Conservation (phyloP, 1,139 yeast genomes). For the Yamadazyma conglobata region DNA sequence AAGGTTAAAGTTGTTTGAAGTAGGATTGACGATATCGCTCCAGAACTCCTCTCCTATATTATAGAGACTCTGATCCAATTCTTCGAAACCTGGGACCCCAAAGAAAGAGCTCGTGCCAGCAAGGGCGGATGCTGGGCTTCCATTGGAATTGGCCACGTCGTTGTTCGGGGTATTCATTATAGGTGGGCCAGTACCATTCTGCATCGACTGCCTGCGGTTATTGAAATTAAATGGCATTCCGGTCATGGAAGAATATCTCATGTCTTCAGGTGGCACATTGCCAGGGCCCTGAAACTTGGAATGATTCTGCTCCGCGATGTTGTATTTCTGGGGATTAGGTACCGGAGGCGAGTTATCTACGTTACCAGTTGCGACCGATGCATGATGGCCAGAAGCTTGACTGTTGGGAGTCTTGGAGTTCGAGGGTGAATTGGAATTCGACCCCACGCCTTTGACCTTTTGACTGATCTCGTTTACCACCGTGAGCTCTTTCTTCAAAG, state of each 20-base stretch:
- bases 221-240: too few species aligned
- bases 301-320: neutral
- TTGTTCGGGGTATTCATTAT: neutral
- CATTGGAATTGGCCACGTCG: neutral
- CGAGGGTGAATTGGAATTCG: constrained; percentile 6
- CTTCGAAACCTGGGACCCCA: constrained; percentile 15
- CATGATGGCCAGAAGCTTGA: too few species aligned
- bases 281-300: neutral
- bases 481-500: constrained; percentile 15
- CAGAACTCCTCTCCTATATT: constrained; percentile 44
- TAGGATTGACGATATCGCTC: constrained; percentile 39
- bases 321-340: neutral
- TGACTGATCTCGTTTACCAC: constrained; percentile 8
- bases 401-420: constrained; percentile 1
- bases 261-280: neutral
- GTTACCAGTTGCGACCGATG: too few species aligned
- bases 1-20: constrained; percentile 34
- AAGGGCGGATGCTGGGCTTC: constrained; percentile 3
- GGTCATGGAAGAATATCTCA: neutral
- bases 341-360: neutral
- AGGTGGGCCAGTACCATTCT: neutral
- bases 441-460: constrained; percentile 5
- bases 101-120: constrained; percentile 4
- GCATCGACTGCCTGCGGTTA: neutral
- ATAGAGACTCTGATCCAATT: constrained; percentile 28